These are phyloP conservation scores for Trypanosoma mega DNA, from an alignment of 208 protist genomes.

Conservation along the genomic window DNA sequence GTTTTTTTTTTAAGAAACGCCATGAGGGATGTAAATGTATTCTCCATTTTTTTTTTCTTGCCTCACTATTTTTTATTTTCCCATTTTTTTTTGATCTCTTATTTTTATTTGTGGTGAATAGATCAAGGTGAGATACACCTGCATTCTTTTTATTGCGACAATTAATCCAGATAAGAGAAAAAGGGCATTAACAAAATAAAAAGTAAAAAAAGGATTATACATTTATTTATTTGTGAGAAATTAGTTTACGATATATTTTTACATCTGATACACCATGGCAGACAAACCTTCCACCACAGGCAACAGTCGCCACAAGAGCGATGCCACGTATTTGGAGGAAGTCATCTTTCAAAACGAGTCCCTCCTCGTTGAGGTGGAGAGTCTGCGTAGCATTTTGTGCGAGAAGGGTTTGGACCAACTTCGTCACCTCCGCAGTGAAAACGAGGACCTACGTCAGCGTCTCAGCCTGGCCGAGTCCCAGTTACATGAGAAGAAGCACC, in stretches of 20 bases:
- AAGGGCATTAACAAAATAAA: not conserved
- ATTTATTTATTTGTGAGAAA: not conserved
- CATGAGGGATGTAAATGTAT: not conserved
- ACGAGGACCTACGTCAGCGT: conserved; percentile 29
- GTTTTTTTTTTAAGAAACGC: not conserved
- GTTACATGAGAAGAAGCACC: conserved; percentile 46
- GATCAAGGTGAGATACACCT: not conserved
- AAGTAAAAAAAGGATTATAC: conserved; percentile 3
- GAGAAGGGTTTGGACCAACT: conserved; percentile 33
- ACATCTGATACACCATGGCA: too few relatives aligned
- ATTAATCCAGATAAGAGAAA: not conserved
- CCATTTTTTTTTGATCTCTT: conserved; percentile 12
- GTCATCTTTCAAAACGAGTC: conserved; percentile 65
- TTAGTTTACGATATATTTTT: not conserved
- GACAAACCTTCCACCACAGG: conserved; percentile 35
- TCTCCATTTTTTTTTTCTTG: conserved; percentile 4
- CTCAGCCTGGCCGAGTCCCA: conserved; percentile 27
- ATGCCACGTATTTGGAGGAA: conserved; percentile 26
- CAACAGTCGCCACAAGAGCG: conserved; percentile 27
- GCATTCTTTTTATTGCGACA: too few relatives aligned
- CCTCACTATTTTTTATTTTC: conserved; percentile 5
- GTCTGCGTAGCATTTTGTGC: conserved; percentile 33
- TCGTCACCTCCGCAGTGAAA: conserved; percentile 19
- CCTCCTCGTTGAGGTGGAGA: conserved; percentile 46
- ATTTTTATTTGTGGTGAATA: conserved; percentile 4